Conservation (phyloP, 1,139 yeast genomes). For the Geotrichum bryndzae region DNA sequence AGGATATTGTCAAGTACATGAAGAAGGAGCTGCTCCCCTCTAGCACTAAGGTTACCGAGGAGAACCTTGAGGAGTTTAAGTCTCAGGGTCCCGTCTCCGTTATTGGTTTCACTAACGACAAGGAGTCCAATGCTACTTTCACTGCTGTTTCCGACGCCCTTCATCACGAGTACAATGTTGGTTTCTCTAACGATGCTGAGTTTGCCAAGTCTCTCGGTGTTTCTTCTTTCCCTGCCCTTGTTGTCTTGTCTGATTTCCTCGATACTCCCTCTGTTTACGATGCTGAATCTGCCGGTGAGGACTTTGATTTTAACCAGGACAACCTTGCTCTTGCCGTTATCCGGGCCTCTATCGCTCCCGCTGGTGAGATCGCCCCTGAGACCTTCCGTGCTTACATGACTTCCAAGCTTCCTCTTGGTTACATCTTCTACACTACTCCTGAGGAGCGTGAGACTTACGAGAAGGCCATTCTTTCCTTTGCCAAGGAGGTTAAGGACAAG, state of each 20-base stretch:
- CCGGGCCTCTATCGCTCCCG: conserved; percentile 69
- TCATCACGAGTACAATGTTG: conserved; percentile 60
- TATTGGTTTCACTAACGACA: conserved; percentile 40
- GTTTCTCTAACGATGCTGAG: conserved; percentile 47
- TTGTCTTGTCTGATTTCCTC: conserved; percentile 42
- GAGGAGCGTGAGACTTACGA: conserved; percentile 59
- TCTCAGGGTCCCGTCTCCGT: conserved; percentile 47
- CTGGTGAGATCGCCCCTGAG: conserved; percentile 84
- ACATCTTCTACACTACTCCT: conserved; percentile 69
- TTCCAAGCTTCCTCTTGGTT: conserved; percentile 72
- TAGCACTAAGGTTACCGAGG: conserved; percentile 50
- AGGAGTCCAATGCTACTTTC: conserved; percentile 45
- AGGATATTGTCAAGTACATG: conserved; percentile 74
- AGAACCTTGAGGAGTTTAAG: conserved; percentile 45
- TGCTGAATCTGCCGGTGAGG: conserved; percentile 32
- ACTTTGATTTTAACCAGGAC: conserved; percentile 32
- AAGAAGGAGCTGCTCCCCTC: conserved; percentile 77
- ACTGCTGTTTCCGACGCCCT: conserved; percentile 48
- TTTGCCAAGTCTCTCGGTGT: conserved; percentile 45
- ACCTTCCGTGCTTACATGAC: conserved; percentile 73
- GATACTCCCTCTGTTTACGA: conserved; percentile 42
- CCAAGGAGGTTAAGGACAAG: conserved; percentile 71
- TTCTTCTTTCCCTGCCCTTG: conserved; percentile 42
- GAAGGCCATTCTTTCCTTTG: conserved; percentile 53
- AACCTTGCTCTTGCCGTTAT: conserved; percentile 48